These are phyloP conservation scores for Amauroascus verrucosus DNA, from an alignment of 2,329 filamentous ascomycete genomes.

Conservation along the genomic window DNA sequence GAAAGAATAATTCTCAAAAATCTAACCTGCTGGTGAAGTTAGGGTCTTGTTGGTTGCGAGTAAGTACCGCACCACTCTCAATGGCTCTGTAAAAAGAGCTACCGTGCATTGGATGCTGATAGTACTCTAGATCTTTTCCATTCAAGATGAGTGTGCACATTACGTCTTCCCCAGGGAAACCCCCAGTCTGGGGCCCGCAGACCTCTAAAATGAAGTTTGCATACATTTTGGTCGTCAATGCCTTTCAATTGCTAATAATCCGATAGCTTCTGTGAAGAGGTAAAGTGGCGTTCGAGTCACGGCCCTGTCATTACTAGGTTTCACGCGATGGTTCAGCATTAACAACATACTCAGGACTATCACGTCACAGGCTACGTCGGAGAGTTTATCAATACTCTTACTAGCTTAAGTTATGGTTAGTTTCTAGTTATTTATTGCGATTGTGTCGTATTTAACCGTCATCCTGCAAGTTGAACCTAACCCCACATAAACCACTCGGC, in stretches of 20 bases:
- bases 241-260: slow-evolving; percentile 6
- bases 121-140: not conserved
- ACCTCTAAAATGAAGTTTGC: slow-evolving; percentile 16
- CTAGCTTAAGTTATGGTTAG: slow-evolving; percentile 20
- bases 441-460: not conserved
- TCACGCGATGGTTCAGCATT: not conserved
- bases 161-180: slow-evolving; percentile 7
- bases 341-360: slow-evolving; percentile 17
- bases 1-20: no score
- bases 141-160: slow-evolving; percentile 14
- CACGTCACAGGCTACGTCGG: slow-evolving; percentile 19
- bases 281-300: not conserved
- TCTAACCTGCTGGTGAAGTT: no score
- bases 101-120: not conserved
- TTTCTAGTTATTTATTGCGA: not conserved
- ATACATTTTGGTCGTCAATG: not conserved
- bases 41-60: no score
- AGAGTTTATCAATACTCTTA: slow-evolving; percentile 22
- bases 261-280: slow-evolving; percentile 15
- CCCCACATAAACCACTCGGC: not conserved
- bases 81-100: not conserved
- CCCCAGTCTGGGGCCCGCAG: slow-evolving; percentile 8
- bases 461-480: not conserved
- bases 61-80: not conserved
- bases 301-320: not conserved